Evolutionary conservation across 1,139 yeast species (phyloP), one percentile per base, ranked within the genome.

Genomic region (Pichia sp.): DNA sequence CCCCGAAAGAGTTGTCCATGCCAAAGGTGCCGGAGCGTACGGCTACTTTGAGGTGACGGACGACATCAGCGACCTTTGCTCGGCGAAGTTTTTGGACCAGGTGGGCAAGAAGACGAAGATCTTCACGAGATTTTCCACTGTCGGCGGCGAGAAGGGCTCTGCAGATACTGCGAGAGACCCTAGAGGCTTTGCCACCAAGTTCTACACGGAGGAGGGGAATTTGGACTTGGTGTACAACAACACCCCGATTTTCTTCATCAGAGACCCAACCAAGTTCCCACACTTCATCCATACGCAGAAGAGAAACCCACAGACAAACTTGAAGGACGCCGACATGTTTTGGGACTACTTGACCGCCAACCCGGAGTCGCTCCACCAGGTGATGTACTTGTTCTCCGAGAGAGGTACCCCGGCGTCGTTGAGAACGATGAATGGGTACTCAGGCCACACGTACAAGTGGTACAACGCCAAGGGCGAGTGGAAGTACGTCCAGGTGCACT

Each of bases 161-260:
- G 82, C 96, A 41, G 96, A 88, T 68, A 75, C 93, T 44, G 93
- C 89, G 46, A 83, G 96, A 73, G 96, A 88, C 68, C 96, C 96
- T 59, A 80, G 96, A 72, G 96, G 96, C 26, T 87, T 87, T 70
- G 75, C 95, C 50, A 81, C 85, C 62, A 87, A 87, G 73, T 78
- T 88, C 63, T 86, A 86, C 74, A 88, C 96, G 48, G 90, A 87
- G 64, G 93, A 87, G 70, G 96, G 96, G 63, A 85, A 84, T 73
- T 75, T 85, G 70, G 96, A 88, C 74, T 83, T 87, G 76, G 96
- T 88, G 40, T 86, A 83, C 76, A 88, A 87, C 78, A 88, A 88
- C 76, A 88, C 96, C 43, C 96, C 96, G 30, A 80, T 88, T 52
- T 88, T 88, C 71, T 88, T 88, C 73, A 75, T 88, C 60, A 80